These are phyloP conservation scores for Paxillus ammoniavirescens DNA, from an alignment of 768 basidiomycete species.

Conservation along the genomic window DNA sequence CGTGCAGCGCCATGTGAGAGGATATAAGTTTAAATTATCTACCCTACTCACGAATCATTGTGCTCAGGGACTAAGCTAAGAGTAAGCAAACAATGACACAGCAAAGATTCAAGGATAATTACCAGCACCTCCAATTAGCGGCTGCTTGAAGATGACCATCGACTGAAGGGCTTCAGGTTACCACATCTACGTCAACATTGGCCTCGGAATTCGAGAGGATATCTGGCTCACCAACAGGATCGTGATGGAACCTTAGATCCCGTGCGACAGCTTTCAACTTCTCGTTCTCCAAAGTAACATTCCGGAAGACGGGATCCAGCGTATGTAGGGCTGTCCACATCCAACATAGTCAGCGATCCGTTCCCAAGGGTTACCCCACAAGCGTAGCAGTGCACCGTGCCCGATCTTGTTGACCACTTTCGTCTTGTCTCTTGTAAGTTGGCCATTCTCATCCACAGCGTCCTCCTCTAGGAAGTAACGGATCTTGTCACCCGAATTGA, in stretches of 20 bases:
- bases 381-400: conserved; percentile 52
- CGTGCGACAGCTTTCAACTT: conserved; percentile 64
- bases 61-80: conserved; percentile 72
- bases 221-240: conserved; percentile 68
- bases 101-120: conserved; percentile 10
- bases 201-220: background rate
- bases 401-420: conserved; percentile 95
- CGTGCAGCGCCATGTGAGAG: background rate
- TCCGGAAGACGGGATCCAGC: conserved; percentile 78
- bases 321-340: conserved; percentile 69
- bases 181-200: background rate
- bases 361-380: background rate
- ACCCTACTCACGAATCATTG: conserved; percentile 79
- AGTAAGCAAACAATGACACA: background rate
- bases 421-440: conserved; percentile 67
- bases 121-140: conserved; percentile 92
- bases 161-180: conserved; percentile 69
- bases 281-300: conserved; percentile 78
- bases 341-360: background rate
- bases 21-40: background rate
- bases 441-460: conserved; percentile 68
- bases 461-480: conserved; percentile 93
- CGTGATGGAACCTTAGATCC: conserved; percentile 79
- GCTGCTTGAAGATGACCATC: conserved; percentile 96
- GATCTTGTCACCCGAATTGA: conserved; percentile 92